Conservation (phyloP, 805 yeast genomes). For the Cyberlindnera mycetangii region DNA sequence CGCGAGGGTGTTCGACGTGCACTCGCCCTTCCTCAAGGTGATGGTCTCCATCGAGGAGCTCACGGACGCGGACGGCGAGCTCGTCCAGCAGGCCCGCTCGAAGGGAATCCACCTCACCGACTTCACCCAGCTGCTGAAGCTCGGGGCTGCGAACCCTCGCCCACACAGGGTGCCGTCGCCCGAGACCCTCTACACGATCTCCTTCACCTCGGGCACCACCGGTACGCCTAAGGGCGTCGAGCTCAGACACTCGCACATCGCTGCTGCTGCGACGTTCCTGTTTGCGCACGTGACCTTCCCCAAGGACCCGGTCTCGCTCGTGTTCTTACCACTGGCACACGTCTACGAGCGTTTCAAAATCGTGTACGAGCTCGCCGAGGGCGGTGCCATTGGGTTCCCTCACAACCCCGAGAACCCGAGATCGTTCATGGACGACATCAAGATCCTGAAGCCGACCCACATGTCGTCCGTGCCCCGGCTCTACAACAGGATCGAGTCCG, state of each 20-base stretch:
- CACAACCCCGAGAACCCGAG: slow-evolving; percentile 49
- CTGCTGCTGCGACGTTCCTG: slow-evolving; percentile 46
- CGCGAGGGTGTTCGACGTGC: slow-evolving; percentile 42
- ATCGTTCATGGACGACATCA: slow-evolving; percentile 57
- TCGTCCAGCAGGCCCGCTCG: slow-evolving; percentile 31
- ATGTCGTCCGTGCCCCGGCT: slow-evolving; percentile 64
- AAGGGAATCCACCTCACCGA: slow-evolving; percentile 32
- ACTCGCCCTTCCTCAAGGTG: slow-evolving; percentile 45
- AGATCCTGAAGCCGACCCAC: slow-evolving; percentile 49
- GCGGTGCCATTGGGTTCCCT: slow-evolving; percentile 53
- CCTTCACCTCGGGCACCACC: slow-evolving; percentile 76
- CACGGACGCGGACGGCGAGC: slow-evolving; percentile 31
- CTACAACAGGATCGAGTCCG: slow-evolving; percentile 59
- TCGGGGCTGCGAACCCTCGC: slow-evolving; percentile 42
- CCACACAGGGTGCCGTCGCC: slow-evolving; percentile 47
- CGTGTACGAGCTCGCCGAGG: slow-evolving; percentile 43
- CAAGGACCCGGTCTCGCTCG: slow-evolving; percentile 29
- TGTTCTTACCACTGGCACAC: slow-evolving; percentile 58
- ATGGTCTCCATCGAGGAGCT: slow-evolving; percentile 56
- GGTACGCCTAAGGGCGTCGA: slow-evolving; percentile 74
- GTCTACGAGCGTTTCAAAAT: slow-evolving; percentile 49
- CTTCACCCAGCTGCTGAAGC: slow-evolving; percentile 34
- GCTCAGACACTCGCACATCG: slow-evolving; percentile 47
- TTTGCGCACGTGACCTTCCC: slow-evolving; percentile 35
- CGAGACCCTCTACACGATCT: slow-evolving; percentile 54